A percentile compares a stretch with the other conserved stretches of the same genome.
Conservation (phyloP, 148 eudicot species). For the Persicaria tinctoria region DNA sequence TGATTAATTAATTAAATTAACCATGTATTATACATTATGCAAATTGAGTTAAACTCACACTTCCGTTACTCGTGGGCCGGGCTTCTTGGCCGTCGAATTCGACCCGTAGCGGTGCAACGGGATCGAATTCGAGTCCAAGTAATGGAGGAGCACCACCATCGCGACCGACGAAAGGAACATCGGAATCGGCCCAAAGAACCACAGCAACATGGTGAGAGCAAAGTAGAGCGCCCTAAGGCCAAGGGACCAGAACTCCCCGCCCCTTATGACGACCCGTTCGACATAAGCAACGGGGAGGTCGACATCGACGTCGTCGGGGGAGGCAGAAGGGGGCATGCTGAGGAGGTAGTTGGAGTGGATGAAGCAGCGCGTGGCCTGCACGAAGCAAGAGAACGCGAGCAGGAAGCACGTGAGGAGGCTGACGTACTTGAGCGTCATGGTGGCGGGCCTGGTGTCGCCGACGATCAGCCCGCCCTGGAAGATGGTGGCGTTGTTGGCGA, state of each 20-base stretch:
- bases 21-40: too few species aligned
- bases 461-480: conserved; percentile 50
- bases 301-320: conserved; percentile 20
- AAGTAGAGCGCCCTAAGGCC: conserved; percentile 70
- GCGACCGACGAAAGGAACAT: conserved; percentile 50
- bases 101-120: conserved; percentile 30
- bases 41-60: not conserved
- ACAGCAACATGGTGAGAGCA: conserved; percentile 50
- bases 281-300: conserved; percentile 28
- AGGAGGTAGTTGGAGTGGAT: conserved; percentile 62
- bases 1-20: too few species aligned
- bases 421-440: conserved; percentile 64
- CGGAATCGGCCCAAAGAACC: conserved; percentile 87
- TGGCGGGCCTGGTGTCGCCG: conserved; percentile 53
- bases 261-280: conserved; percentile 48
- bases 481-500: conserved; percentile 40
- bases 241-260: conserved; percentile 68
- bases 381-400: conserved; percentile 64
- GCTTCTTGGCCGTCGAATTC: not conserved
- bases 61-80: not conserved
- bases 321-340: conserved; percentile 29
- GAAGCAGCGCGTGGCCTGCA: conserved; percentile 60
- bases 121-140: conserved; percentile 44
- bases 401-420: conserved; percentile 53
- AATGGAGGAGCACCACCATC: conserved; percentile 42